Evolutionary conservation across 345 rosid genomes (phyloP), one percentile per base, ranked within the genome.

Genomic region (Hypericum perforatum): DNA sequence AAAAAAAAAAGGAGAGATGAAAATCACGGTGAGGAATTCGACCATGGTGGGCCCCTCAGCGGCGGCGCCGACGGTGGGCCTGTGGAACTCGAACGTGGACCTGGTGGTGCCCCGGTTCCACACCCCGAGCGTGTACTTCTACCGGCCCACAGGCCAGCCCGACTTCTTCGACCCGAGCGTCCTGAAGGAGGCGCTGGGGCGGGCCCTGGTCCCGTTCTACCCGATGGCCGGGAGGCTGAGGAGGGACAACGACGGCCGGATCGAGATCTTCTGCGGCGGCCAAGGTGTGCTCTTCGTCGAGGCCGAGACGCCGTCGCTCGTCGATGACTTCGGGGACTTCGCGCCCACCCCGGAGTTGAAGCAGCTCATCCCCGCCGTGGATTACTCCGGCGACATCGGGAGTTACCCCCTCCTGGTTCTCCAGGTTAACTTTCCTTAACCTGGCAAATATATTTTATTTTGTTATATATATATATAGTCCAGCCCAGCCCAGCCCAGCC

Each of bases 181-280:
- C 40, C 66, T 91, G 58, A 85, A 82, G 73, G 81, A 65, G 15
- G 88, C 89, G 5, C 78, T 91, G 29, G 59, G 82, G 61, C 82
- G 75, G 81, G 89, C 86, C 5, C 75, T 91, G 5, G 82, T 87
- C 52, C 86, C 82, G 11, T 91, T 91, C 70, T 88, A 91, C 66
- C 98, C 98, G 8, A 91, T 91, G 98, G 96, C 95, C 0, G 98
- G 94, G 7, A 78, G 96, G 38, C 71, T 92, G 11, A 74, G 81
- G 9, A 74, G 85, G 41, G 82, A 95, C 41, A 64, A 90, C 6
- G 83, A 85, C 70, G 98, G 96, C n/a, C 85, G 96, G 50, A 81
- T 91, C 49, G 96, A 91, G 88, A 85, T 91, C 16, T 69, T 85
- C 41, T 91, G 96, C 66, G 81, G 4, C 32, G 32, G 32, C 32